phyloP scores from a whole-genome alignment of 2,329 filamentous ascomycete genomes.

The Clonostachys sp. region DNA sequence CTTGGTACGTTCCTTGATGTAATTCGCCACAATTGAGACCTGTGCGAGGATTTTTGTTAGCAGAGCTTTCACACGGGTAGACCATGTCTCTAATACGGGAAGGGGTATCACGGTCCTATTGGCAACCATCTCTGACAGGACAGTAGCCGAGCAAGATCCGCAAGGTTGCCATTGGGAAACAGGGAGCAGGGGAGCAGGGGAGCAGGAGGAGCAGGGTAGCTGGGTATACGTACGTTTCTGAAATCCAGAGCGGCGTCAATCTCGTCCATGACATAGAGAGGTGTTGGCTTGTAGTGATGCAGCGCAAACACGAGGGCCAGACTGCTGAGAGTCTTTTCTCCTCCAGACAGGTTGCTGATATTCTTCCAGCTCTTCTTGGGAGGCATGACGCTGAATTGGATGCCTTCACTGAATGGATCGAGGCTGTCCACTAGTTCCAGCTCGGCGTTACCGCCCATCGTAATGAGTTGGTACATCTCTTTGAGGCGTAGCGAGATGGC shows the following conservation, averaged over 20 bases:
- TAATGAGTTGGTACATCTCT: conserved; percentile 99
- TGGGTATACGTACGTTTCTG: conserved; percentile 72
- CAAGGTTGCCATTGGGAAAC: neutral
- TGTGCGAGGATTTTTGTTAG: conserved; percentile 22
- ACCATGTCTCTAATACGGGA: too few species aligned
- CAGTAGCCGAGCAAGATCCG: neutral
- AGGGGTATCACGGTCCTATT: too few species aligned
- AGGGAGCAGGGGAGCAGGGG: neutral
- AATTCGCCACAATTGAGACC: conserved; percentile 96
- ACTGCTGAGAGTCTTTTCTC: conserved; percentile 93
- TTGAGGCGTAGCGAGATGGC: conserved; percentile 91
- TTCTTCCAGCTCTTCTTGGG: conserved; percentile 99
- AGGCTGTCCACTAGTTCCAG: conserved; percentile 93
- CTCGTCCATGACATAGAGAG: conserved; percentile 98
- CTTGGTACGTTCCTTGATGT: conserved; percentile 98
- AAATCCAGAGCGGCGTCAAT: conserved; percentile 98
- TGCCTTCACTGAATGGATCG: conserved; percentile 95
- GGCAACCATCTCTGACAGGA: neutral
- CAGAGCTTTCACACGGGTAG: too few species aligned
- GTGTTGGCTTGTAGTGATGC: conserved; percentile 97
- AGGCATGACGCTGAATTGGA: conserved; percentile 97
- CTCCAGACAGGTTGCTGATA: conserved; percentile 90
- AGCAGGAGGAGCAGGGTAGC: neutral
- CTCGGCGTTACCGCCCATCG: conserved; percentile 97
- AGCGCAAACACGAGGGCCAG: conserved; percentile 95